Base-by-base conservation (phyloP, 176 grass and related monocot genomes). In the Raddia guianensis region DNA sequence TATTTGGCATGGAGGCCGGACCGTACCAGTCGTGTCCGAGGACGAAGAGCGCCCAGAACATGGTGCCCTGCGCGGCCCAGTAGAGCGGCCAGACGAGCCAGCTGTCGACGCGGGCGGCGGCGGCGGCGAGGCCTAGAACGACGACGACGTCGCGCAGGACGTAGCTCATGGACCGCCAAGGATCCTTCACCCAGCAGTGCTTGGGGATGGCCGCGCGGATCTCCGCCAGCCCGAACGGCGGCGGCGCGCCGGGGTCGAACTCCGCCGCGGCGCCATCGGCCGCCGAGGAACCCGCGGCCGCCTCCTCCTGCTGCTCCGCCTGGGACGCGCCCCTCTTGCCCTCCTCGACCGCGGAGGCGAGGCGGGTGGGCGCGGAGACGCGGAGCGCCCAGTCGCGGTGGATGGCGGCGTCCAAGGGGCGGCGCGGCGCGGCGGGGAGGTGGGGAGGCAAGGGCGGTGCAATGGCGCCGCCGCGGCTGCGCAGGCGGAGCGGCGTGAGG, bases 41-140 rank as follows among this genome's bases (percentile, higher is more conserved):
- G 82, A 97, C 94, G 85, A 97, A 97, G 72, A 97, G 85, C 58
- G 91, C 94, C 94, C 94, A 97, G 84, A 97, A 97, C 94, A 97
- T 92, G 77, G 94, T 97, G 8, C 94, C 94, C 84, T 97, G 94
- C 20, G 94, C 91, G 70, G 88, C 83, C 94, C 94, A 97, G 83
- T 97, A 97, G 71, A 97, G 87, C 40, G 94, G 94, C 94, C 94
- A 97, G 55, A 97, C 87, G 63, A 94, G 55, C 94, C 91, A 97
- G 88, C 80, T 92, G 72, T 97, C 87, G 69, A 85, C 1, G 63
- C 84, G 82, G 54, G 91, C 87, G 6, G 94, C 94, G 49, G 88
- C 89, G 1, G 94, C 94, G 51, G 91, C 94, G 48, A 97, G 85
- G 16, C 89, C 94, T 33, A 97, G 84, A 49, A 97, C 94, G 45